Evolutionary conservation across 2,329 filamentous ascomycete species (phyloP).

Genomic region (Pseudocercospora vitis): DNA sequence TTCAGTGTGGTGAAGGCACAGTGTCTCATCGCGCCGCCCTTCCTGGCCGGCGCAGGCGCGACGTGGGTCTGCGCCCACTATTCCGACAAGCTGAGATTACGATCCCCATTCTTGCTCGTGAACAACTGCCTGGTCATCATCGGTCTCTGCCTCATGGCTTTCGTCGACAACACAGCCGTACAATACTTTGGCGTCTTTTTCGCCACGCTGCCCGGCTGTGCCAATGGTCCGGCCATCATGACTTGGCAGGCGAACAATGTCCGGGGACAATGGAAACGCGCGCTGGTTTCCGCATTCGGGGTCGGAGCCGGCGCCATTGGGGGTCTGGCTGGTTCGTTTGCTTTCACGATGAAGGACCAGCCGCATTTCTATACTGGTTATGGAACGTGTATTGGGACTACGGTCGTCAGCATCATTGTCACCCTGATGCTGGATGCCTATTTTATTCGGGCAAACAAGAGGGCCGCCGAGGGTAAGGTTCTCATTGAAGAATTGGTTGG

Average conservation of each 20-base stretch:
- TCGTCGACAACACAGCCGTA: constrained; percentile 54
- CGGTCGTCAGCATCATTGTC: constrained; percentile 24
- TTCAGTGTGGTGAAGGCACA: constrained; percentile 65
- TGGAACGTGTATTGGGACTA: constrained; percentile 18
- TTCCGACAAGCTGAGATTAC: constrained; percentile 23
- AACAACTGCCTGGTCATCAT: constrained; percentile 33
- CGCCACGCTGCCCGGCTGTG: constrained; percentile 69
- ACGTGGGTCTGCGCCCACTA: constrained; percentile 60
- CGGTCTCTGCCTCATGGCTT: constrained; percentile 72
- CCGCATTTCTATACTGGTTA: constrained; percentile 26
- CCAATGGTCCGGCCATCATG: constrained; percentile 73
- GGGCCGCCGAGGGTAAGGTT: constrained; percentile 23
- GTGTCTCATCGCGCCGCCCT: constrained; percentile 70
- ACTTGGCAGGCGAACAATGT: constrained; percentile 87
- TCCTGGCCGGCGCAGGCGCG: constrained; percentile 62
- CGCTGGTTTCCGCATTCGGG: constrained; percentile 36
- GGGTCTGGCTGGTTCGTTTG: constrained; percentile 55
- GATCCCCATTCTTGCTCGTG: neutral
- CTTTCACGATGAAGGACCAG: constrained; percentile 24
- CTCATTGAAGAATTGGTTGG: constrained; percentile 25
- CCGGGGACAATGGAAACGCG: constrained; percentile 83
- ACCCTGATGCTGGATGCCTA: constrained; percentile 19
- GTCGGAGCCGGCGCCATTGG: constrained; percentile 51
- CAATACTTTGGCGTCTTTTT: constrained; percentile 76
- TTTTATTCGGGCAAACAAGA: constrained; percentile 25